phyloP scores from a whole-genome alignment of 2,329 filamentous ascomycete genomes.

The Fusarium tricinctum region DNA sequence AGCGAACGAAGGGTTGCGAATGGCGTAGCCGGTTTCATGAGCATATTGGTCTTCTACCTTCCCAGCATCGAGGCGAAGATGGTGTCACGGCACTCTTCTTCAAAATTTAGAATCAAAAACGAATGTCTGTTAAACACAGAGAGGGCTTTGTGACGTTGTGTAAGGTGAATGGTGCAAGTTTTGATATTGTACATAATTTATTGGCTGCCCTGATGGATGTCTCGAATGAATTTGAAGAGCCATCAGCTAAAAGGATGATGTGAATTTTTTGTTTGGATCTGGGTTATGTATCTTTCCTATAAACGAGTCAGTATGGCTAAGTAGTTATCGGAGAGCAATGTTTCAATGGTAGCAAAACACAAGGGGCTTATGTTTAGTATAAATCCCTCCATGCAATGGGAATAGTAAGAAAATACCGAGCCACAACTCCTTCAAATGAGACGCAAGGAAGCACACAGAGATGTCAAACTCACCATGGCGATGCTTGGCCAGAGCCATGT shows the following conservation, averaged over 20 bases:
- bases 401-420: background rate
- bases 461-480: slow-evolving; percentile 60
- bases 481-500: slow-evolving; percentile 64
- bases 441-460: background rate
- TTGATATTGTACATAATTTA: slow-evolving; percentile 28
- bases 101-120: slow-evolving; percentile 39
- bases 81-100: slow-evolving; percentile 38
- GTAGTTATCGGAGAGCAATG: background rate
- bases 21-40: slow-evolving; percentile 56
- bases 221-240: background rate
- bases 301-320: slow-evolving; percentile 5
- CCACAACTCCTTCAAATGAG: background rate
- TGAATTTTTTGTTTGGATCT: slow-evolving; percentile 38
- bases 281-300: slow-evolving; percentile 35
- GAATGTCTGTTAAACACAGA: slow-evolving; percentile 36
- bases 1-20: slow-evolving; percentile 54
- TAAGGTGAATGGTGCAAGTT: background rate
- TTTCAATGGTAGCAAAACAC: background rate
- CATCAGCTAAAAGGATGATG: slow-evolving; percentile 28
- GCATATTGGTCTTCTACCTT: slow-evolving; percentile 52
- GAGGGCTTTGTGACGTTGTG: background rate
- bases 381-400: background rate
- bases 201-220: background rate
- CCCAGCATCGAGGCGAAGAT: slow-evolving; percentile 43
- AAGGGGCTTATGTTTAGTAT: background rate